Base-by-base conservation (phyloP, 2,329 filamentous ascomycete genomes). In the Trichoderma koningiopsis region DNA sequence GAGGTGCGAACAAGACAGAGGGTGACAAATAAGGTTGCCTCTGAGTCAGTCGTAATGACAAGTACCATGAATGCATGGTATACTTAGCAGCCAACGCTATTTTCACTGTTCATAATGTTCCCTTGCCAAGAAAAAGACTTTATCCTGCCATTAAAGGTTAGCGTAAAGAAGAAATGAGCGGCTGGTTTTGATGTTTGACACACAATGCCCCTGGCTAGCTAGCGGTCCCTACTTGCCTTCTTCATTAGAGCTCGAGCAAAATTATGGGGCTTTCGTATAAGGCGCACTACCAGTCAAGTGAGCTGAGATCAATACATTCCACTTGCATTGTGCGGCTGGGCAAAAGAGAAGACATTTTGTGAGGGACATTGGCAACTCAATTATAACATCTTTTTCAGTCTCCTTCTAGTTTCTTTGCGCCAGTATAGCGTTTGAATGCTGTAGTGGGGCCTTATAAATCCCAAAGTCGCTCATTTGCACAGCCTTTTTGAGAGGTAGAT, bases 131-230 rank as follows among this genome's bases (percentile, higher is more conserved):
- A 40, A 29, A 40, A 49, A 19, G 24, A 64, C 61, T 55, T 64
- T 40, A 22, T 35, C 61, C 49, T 64, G 61, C 61, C 47, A 37
- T 55, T 64, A 43, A 16, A 29, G 61, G 5, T 55, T 64, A 64
- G 49, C 24, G 61, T 31, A 53, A 14, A 4, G 7, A 37, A 55
- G 33, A 49, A 62, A 19, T 37, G 22, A 47, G 60, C 47, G 24
- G 22, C 22, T 24, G 27, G 27, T 27, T 27, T 27, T 4, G 27
- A 27, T 27, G 11, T 49, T 24, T 49, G 22, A 49, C 47, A 49
- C 22, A 13, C 22, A 3, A 22, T 49, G 4, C 47, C n/a, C n/a
- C 43, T 49, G 11, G n/a, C n/a, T 49, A 49, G n/a, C n/a, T 49
- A 49, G 19, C 11, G n/a, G 8, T 10, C 47, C 19, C n/a, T 49